A percentile compares a stretch with the other conserved stretches of the same genome.
phyloP scores from a whole-genome alignment of 257 asterid species.

The Fraxinus excelsior region DNA sequence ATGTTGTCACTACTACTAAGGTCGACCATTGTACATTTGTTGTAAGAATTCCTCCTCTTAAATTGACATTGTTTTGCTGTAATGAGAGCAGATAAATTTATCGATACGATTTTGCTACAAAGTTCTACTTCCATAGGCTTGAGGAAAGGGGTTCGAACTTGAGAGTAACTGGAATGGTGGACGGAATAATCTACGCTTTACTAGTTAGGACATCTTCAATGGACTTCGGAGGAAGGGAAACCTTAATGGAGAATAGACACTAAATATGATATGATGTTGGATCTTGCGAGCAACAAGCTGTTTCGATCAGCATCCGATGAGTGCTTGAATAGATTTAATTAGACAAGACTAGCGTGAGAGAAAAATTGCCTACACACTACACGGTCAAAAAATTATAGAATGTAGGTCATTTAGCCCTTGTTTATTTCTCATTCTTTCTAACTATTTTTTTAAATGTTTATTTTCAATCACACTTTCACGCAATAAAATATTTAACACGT shows the following conservation, averaged over 20 bases:
- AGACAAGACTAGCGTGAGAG: neutral
- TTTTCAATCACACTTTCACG: too few relatives aligned
- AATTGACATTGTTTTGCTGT: neutral
- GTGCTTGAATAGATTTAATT: neutral
- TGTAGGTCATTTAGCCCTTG: too few relatives aligned
- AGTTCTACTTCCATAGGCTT: neutral
- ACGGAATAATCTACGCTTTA: neutral
- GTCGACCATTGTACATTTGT: conserved; percentile 67
- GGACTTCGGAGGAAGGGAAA: neutral
- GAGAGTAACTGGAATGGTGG: neutral
- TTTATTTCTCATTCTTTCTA: too few relatives aligned
- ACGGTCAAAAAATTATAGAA: too few relatives aligned
- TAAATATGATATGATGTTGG: neutral
- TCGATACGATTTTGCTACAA: neutral
- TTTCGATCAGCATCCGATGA: neutral
- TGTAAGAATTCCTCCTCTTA: conserved; percentile 42
- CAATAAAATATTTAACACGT: too few relatives aligned
- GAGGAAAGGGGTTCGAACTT: neutral
- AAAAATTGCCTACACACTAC: too few relatives aligned
- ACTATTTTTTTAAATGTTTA: too few relatives aligned
- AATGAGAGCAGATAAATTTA: conserved; percentile 1
- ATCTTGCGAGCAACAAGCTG: neutral
- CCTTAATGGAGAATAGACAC: neutral
- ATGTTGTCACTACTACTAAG: conserved; percentile 59
- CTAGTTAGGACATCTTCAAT: neutral